These are phyloP conservation scores for Albizia julibrissin DNA, from an alignment of 306 rosid species.

Conservation along the genomic window DNA sequence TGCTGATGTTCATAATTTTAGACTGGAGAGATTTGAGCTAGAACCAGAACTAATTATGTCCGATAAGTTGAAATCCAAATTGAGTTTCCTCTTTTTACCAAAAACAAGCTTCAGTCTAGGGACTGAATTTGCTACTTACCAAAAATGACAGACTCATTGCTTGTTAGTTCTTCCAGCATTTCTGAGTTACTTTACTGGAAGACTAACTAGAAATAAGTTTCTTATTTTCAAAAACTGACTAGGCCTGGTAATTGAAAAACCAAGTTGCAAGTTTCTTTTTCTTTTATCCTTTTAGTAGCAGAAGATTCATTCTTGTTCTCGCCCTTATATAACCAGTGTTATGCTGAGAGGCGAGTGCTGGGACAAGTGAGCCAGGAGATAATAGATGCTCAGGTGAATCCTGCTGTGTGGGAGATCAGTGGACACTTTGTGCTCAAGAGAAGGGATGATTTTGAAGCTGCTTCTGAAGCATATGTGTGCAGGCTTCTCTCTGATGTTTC, in stretches of 20 bases:
- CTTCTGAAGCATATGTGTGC: conserved; percentile 28
- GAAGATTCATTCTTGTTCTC: neutral
- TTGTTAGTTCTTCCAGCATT: neutral
- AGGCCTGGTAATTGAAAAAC: neutral
- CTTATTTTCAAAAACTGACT: neutral
- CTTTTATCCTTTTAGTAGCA: neutral
- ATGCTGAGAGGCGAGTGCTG: conserved; percentile 30
- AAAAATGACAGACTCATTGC: neutral
- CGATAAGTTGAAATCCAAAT: neutral
- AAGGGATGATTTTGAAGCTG: conserved; percentile 29
- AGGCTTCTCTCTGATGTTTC: conserved; percentile 37
- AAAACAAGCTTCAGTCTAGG: neutral
- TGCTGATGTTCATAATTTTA: neutral
- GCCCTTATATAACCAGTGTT: conserved; percentile 23
- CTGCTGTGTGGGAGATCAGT: conserved; percentile 42
- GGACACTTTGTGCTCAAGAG: conserved; percentile 37
- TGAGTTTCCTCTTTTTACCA: neutral
- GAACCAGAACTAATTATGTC: neutral
- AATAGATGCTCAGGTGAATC: conserved; percentile 19
- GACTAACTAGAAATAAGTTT: neutral
- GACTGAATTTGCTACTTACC: neutral
- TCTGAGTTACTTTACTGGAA: neutral
- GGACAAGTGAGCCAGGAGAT: conserved; percentile 36
- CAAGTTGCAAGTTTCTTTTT: neutral
- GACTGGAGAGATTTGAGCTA: neutral